phyloP scores from a whole-genome alignment of 257 asterid genomes.

The Apocynum venetum region DNA sequence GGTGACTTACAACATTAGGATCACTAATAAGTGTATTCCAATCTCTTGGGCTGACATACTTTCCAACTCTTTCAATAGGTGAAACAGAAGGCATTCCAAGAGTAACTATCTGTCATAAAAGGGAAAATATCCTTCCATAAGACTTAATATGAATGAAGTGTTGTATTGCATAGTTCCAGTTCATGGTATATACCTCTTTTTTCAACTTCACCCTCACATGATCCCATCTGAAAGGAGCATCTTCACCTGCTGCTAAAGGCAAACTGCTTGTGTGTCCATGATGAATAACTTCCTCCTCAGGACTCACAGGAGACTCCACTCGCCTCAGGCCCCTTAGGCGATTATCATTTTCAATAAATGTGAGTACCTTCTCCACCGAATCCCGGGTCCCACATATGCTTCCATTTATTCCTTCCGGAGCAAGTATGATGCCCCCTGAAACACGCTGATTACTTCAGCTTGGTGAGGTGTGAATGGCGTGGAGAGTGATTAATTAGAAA shows the following conservation, averaged over 20 bases:
- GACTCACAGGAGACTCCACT: constrained; percentile 93
- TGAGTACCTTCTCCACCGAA: constrained; percentile 66
- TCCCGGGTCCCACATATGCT: constrained; percentile 79
- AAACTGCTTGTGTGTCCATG: constrained; percentile 78
- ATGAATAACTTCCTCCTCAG: constrained; percentile 97
- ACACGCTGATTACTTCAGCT: constrained; percentile 84
- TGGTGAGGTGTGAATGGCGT: constrained; percentile 42
- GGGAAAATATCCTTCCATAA: background rate
- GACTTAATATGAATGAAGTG: background rate
- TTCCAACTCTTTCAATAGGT: constrained; percentile 84
- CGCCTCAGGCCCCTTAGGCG: constrained; percentile 68
- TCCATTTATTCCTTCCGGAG: constrained; percentile 97
- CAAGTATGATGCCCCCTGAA: constrained; percentile 98
- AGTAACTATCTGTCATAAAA: constrained; percentile 67
- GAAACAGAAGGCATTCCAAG: constrained; percentile 96
- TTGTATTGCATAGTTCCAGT: constrained; percentile 2
- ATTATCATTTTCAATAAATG: constrained; percentile 66
- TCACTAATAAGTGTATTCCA: constrained; percentile 83
- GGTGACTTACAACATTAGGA: constrained; percentile 66
- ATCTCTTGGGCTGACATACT: constrained; percentile 71
- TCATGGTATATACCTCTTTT: constrained; percentile 60
- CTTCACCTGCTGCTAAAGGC: constrained; percentile 99
- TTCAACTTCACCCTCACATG: constrained; percentile 96
- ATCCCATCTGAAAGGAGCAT: constrained; percentile 97
- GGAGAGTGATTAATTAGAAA: background rate